Percentiles rank a stretch among this genome's conserved stretches.
These are phyloP conservation scores for Flammula alnicola DNA, from an alignment of 1,284 basidiomycete species.

Conservation along the genomic window DNA sequence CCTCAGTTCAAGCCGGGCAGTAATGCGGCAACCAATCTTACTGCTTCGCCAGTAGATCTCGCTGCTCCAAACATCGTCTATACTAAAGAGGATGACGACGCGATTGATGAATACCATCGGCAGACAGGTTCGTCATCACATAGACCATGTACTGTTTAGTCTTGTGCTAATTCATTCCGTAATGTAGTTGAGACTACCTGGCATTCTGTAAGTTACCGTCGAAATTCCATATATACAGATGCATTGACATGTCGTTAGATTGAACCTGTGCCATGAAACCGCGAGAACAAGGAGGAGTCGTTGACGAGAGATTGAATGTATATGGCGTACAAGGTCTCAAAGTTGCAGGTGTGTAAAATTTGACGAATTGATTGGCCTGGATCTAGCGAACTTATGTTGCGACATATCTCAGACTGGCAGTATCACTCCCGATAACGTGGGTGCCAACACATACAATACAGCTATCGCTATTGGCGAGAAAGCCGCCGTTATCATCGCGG, in stretches of 20 bases:
- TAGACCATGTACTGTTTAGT: not conserved
- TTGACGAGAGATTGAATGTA: constrained; percentile 63
- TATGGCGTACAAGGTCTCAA: constrained; percentile 65
- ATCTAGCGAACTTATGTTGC: not conserved
- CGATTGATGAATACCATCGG: constrained; percentile 48
- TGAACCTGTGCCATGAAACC: constrained; percentile 72
- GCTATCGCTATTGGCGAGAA: constrained; percentile 56
- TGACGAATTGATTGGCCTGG: not conserved
- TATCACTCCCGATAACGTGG: constrained; percentile 51
- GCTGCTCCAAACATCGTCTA: constrained; percentile 55
- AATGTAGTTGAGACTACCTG: constrained; percentile 48
- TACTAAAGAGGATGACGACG: constrained; percentile 57
- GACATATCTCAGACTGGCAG: constrained; percentile 38
- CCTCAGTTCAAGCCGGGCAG: constrained; percentile 55
- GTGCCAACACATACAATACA: constrained; percentile 54
- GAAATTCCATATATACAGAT: too few relatives aligned
- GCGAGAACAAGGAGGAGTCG: constrained; percentile 58
- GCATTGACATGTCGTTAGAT: constrained; percentile 41
- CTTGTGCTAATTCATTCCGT: not conserved
- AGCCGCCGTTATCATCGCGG: constrained; percentile 48
- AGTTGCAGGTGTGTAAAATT: constrained; percentile 44
- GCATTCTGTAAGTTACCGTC: constrained; percentile 52
- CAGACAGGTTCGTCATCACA: constrained; percentile 21
- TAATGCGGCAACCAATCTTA: constrained; percentile 39
- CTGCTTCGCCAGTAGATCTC: constrained; percentile 40